Evolutionary conservation across 148 eudicot species (phyloP).

Genomic region (Diospyros kaki): DNA sequence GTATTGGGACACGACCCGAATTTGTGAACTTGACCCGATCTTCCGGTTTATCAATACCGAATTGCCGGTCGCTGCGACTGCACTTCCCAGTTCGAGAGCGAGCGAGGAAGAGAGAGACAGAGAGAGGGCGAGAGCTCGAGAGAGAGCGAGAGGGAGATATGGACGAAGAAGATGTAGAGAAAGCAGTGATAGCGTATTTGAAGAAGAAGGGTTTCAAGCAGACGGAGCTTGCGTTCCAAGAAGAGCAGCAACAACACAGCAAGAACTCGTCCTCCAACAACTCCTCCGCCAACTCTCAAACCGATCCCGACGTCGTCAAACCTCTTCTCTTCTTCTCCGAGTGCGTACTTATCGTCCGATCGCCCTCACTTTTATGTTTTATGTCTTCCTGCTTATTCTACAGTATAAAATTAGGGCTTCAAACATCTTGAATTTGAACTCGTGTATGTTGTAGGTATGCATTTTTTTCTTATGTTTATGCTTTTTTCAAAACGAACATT

Average conservation of each 20-base stretch:
- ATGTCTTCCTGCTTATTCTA: neutral
- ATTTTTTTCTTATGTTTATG: no score
- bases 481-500: no score
- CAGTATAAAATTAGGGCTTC: no score
- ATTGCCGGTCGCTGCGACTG: no score
- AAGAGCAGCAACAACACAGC: conserved; percentile 54
- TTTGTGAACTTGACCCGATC: no score
- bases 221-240: conserved; percentile 69
- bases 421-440: no score
- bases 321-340: conserved; percentile 57
- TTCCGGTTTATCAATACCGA: no score
- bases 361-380: neutral
- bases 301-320: conserved; percentile 63
- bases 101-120: neutral
- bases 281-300: conserved; percentile 40
- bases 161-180: conserved; percentile 82
- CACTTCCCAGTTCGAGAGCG: no score
- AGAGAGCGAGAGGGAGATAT: conserved; percentile 22
- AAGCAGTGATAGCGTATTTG: conserved; percentile 69
- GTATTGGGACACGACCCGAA: no score
- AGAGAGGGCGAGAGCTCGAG: conserved; percentile 9
- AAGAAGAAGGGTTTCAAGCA: conserved; percentile 88
- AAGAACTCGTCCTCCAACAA: conserved; percentile 29
- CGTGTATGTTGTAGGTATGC: no score
- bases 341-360: conserved; percentile 20